Conservation (phyloP, 495 filamentous ascomycete genomes). For the Trichodelitschia bisporula region DNA sequence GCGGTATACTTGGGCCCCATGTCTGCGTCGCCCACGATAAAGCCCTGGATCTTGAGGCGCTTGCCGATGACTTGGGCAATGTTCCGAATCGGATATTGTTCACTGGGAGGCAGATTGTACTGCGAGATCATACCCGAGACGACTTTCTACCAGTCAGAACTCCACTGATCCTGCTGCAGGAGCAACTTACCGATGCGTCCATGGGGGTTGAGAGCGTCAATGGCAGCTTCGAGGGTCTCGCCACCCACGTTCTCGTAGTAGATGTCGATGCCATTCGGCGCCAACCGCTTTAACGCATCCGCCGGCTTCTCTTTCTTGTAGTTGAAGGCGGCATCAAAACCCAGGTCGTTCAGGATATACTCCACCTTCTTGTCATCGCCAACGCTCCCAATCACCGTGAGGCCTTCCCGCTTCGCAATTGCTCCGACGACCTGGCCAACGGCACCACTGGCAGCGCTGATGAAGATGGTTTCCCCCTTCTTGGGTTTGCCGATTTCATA, state of each 20-base stretch:
- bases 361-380: conserved; percentile 27
- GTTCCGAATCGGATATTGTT: conserved; percentile 47
- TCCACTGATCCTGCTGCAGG: background rate
- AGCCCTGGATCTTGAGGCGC: conserved; percentile 43
- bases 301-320: conserved; percentile 43
- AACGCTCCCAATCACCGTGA: conserved; percentile 56
- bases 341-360: conserved; percentile 23
- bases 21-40: conserved; percentile 41
- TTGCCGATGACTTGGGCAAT: conserved; percentile 28
- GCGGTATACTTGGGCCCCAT: conserved; percentile 45
- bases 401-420: conserved; percentile 65
- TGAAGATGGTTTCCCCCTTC: conserved; percentile 74
- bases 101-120: conserved; percentile 37
- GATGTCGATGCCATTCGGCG: conserved; percentile 71
- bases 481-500: conserved; percentile 67
- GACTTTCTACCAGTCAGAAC: conserved; percentile 13
- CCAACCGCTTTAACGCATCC: conserved; percentile 48
- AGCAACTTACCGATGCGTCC: conserved; percentile 39
- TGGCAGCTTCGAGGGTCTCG: conserved; percentile 54
- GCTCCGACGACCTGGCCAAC: conserved; percentile 72
- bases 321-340: conserved; percentile 29
- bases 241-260: conserved; percentile 94
- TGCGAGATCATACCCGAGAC: conserved; percentile 49
- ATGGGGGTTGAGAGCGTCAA: conserved; percentile 39
- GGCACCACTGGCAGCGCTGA: conserved; percentile 59